phyloP scores from a whole-genome alignment of 2,329 filamentous ascomycete species.

The Fusarium bactridioides region DNA sequence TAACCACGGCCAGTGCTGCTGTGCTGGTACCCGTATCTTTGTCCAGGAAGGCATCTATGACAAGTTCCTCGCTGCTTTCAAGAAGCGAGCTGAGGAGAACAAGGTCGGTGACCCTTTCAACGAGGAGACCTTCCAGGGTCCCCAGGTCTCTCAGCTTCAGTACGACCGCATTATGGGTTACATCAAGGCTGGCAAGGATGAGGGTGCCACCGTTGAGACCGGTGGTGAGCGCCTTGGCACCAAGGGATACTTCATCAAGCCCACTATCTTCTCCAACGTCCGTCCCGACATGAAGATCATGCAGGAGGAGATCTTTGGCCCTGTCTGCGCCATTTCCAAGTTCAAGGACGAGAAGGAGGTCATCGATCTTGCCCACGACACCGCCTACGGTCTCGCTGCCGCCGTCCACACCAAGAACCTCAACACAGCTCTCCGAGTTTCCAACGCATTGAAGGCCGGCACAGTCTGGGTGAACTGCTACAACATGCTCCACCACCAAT shows the following conservation, averaged over 20 bases:
- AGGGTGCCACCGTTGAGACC: constrained; percentile 68
- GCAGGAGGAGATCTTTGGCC: constrained; percentile 92
- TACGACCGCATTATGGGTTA: constrained; percentile 88
- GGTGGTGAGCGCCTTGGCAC: constrained; percentile 64
- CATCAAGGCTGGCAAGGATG: constrained; percentile 72
- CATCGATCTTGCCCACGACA: constrained; percentile 77
- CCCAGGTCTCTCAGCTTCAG: constrained; percentile 85
- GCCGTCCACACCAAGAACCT: constrained; percentile 84
- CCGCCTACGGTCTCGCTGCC: constrained; percentile 81
- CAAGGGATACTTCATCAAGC: constrained; percentile 90
- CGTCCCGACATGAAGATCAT: constrained; percentile 87
- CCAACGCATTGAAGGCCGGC: constrained; percentile 77
- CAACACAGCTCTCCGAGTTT: constrained; percentile 82
- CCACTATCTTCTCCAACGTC: constrained; percentile 88
- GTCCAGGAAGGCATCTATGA: constrained; percentile 89
- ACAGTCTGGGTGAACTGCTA: constrained; percentile 69
- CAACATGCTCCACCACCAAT: constrained; percentile 75
- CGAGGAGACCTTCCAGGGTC: constrained; percentile 83
- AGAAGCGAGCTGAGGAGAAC: constrained; percentile 76
- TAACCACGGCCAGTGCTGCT: constrained; percentile 73
- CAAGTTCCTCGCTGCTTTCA: constrained; percentile 83
- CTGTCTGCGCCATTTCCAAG: constrained; percentile 84
- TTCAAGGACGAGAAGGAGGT: constrained; percentile 85
- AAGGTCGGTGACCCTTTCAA: constrained; percentile 85
- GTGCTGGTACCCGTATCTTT: constrained; percentile 83